A percentile compares a stretch with the other conserved stretches of the same genome.
phyloP scores from a whole-genome alignment of 495 filamentous ascomycete genomes.

The Sordaria brevicollis region DNA sequence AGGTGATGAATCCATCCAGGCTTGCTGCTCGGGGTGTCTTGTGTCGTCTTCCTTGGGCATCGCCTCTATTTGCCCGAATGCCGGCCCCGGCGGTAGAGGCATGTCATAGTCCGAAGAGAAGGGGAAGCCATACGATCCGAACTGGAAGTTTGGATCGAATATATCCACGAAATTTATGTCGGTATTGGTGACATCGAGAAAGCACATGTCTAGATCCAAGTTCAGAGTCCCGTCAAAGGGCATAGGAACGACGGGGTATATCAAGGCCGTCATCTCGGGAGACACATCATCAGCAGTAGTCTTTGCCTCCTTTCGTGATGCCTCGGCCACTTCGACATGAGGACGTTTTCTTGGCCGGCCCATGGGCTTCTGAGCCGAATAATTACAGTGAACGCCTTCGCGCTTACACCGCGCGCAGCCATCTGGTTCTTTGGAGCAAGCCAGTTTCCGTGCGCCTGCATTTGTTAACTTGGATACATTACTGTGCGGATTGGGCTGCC shows the following conservation, averaged over 20 bases:
- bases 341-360: slow-evolving; percentile 49
- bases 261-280: not conserved
- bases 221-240: slow-evolving; percentile 13
- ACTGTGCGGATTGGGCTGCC: not conserved
- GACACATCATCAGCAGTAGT: not conserved
- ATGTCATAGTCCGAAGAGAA: not conserved
- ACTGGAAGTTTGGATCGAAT: slow-evolving; percentile 6
- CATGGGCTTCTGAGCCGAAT: slow-evolving; percentile 53
- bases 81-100: not conserved
- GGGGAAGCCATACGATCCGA: not conserved
- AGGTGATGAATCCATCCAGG: not conserved
- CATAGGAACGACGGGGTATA: not conserved
- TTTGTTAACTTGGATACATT: slow-evolving; percentile 11
- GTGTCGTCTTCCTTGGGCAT: not conserved
- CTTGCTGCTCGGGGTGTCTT: not conserved
- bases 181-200: slow-evolving; percentile 19
- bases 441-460: slow-evolving; percentile 48
- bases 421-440: slow-evolving; percentile 46
- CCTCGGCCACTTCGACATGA: slow-evolving; percentile 22
- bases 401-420: slow-evolving; percentile 46
- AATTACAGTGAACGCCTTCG: slow-evolving; percentile 45
- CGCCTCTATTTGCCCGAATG: not conserved
- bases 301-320: not conserved
- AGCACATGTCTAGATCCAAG: slow-evolving; percentile 24
- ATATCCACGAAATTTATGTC: slow-evolving; percentile 24